Evolutionary conservation across 2,329 filamentous ascomycete species (phyloP).

Genomic region (Ceratocystis destructans): DNA sequence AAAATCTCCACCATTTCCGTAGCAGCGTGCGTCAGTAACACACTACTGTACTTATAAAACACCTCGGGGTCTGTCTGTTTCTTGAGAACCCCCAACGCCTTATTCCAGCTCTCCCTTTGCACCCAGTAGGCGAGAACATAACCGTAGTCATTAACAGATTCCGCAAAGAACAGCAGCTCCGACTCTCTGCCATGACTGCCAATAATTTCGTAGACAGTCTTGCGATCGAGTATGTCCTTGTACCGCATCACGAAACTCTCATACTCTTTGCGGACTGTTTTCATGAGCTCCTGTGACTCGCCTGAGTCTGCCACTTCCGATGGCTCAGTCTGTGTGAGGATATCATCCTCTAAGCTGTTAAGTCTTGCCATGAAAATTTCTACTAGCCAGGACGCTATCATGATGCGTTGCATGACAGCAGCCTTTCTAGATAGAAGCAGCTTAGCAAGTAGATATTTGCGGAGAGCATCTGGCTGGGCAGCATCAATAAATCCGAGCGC

Average conservation of each 20-base stretch:
- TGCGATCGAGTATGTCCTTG: conserved; percentile 75
- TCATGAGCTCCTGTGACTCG: conserved; percentile 59
- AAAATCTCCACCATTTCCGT: conserved; percentile 85
- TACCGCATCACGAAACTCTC: conserved; percentile 77
- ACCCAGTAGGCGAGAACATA: conserved; percentile 97
- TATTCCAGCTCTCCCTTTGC: conserved; percentile 80
- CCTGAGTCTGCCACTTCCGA: conserved; percentile 52
- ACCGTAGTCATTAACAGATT: conserved; percentile 76
- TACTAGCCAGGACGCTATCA: conserved; percentile 90
- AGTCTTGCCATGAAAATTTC: conserved; percentile 97
- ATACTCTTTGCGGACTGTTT: conserved; percentile 60
- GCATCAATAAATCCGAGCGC: conserved; percentile 82
- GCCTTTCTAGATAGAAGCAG: conserved; percentile 69
- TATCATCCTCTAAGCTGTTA: conserved; percentile 85
- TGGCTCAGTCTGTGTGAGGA: conserved; percentile 69
- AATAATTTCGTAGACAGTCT: conserved; percentile 90
- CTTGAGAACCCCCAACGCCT: conserved; percentile 78
- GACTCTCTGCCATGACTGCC: conserved; percentile 90
- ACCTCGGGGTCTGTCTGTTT: conserved; percentile 84
- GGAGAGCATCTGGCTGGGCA: conserved; percentile 75
- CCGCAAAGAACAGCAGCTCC: conserved; percentile 83
- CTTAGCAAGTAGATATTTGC: conserved; percentile 80
- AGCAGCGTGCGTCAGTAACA: conserved; percentile 83
- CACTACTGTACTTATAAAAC: conserved; percentile 92
- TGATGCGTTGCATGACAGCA: conserved; percentile 79